Evolutionary conservation across 2,329 filamentous ascomycete species (phyloP).

Genomic region (Polytolypa hystricis): DNA sequence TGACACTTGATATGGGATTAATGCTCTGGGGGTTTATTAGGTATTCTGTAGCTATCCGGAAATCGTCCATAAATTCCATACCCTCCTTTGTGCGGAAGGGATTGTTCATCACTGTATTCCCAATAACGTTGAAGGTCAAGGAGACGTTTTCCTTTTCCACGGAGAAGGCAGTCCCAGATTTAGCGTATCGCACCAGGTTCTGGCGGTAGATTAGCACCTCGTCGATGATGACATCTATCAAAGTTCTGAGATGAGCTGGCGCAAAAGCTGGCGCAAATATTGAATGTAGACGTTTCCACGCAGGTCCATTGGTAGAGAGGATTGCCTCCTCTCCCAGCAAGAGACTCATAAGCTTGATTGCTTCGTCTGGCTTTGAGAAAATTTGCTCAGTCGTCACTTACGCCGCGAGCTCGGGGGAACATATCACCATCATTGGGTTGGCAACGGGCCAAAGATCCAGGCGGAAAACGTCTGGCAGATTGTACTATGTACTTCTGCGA

Average conservation of each 20-base stretch:
- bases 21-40: too few species aligned
- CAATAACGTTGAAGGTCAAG: slow-evolving; percentile 15
- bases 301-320: slow-evolving; percentile 26
- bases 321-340: slow-evolving; percentile 23
- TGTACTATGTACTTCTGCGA: slow-evolving; percentile 4
- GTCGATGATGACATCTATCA: slow-evolving; percentile 22
- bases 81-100: slow-evolving; percentile 25
- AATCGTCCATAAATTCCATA: slow-evolving; percentile 6
- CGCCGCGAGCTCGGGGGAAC: slow-evolving; percentile 27
- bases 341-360: slow-evolving; percentile 19
- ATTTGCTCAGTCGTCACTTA: slow-evolving; percentile 28
- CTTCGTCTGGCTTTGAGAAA: slow-evolving; percentile 24
- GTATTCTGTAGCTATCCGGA: slow-evolving; percentile 10
- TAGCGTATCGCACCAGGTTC: slow-evolving; percentile 25
- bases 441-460: slow-evolving; percentile 32
- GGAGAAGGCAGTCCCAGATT: slow-evolving; percentile 6
- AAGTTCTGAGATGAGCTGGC: slow-evolving; percentile 19
- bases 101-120: slow-evolving; percentile 17
- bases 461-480: slow-evolving; percentile 14
- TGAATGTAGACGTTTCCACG: slow-evolving; percentile 34
- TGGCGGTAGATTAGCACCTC: slow-evolving; percentile 22
- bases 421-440: slow-evolving; percentile 25
- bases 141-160: slow-evolving; percentile 8
- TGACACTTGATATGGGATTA: too few species aligned
- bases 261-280: slow-evolving; percentile 31